phyloP scores from a whole-genome alignment of 345 rosid genomes.

The Capsella bursapastoris region DNA sequence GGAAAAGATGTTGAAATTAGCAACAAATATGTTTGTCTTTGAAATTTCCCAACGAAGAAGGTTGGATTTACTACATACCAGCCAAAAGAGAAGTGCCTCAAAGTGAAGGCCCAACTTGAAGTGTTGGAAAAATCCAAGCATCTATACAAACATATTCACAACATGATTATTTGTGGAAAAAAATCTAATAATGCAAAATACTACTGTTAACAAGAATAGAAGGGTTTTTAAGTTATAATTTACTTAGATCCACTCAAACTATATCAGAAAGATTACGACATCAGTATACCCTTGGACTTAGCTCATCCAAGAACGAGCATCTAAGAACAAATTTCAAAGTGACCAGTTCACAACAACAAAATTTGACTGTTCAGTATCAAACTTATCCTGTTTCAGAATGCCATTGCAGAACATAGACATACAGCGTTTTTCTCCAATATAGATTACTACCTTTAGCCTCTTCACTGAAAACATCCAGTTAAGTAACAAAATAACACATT shows the following conservation, averaged over 20 bases:
- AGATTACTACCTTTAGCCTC: no score
- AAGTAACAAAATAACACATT: background rate
- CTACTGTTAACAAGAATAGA: background rate
- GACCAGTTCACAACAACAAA: no score
- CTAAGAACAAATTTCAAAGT: background rate
- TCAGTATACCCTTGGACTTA: background rate
- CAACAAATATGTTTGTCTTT: constrained; percentile 3
- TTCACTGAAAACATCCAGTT: background rate
- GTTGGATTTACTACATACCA: constrained; percentile 54
- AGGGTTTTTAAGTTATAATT: background rate
- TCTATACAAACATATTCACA: constrained; percentile 46
- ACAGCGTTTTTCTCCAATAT: background rate
- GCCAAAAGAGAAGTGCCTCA: constrained; percentile 72
- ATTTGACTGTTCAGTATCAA: no score
- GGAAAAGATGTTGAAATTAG: constrained; percentile 21
- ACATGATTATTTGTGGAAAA: constrained; percentile 7
- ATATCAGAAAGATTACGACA: background rate
- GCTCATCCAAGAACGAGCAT: background rate
- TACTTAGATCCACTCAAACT: constrained; percentile 4
- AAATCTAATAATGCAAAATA: background rate
- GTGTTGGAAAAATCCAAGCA: constrained; percentile 83
- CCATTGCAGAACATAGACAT: background rate
- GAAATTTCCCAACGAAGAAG: constrained; percentile 6
- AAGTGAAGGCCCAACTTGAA: constrained; percentile 74
- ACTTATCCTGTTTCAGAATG: background rate